Evolutionary conservation across 2,329 filamentous ascomycete species (phyloP), one percentile per base, ranked within the genome.

Genomic region (Coleophoma eucalyptorum): DNA sequence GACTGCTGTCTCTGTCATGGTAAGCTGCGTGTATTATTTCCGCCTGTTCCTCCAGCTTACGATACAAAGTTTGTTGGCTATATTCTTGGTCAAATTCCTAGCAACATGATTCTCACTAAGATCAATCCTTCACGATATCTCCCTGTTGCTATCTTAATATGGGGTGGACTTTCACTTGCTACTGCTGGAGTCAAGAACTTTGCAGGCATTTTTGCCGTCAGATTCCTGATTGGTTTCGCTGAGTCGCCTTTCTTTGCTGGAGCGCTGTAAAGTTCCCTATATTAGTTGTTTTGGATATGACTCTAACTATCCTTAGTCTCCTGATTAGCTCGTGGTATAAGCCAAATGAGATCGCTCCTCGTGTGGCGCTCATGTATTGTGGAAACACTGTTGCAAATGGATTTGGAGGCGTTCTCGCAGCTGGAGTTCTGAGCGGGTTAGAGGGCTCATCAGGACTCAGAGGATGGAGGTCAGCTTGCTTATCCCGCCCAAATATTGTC

Each of bases 191-290:
- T 69, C 8, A 51, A 57, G 1, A 62, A 60, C 41, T 66, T 56
- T 47, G 52, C 53, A 12, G 56, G 58, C 5, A 41, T 65, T 1
- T 52, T 61, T 10, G 54, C 59, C 3, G 43, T 57, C 15, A 55
- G 67, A n/a, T 65, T 66, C 49, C 64, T 69, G 34, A 48, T 66
- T 10, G 62, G 63, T 10, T 60, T 61, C 20, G 56, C 63, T 12
- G 63, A 66, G 54, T 60, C 62, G 0, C 76, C 75, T 0, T 78
- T 74, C 55, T 78, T 79, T 43, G 74, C 75, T 0, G 74, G 74
- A 0, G 73, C 72, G 0, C 63, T 77, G 2, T 73, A 73, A 41
- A 51, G 73, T 26, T 7, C 38, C 33, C 15, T 2, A 31, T 8
- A n/a, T n/a, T 13, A 42, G 21, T 20, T 46, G 11, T 40, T 40